Percentiles rank a stretch among this genome's conserved stretches.
These are phyloP conservation scores for Spatholobus suberectus DNA, from an alignment of 306 rosid genomes.

Conservation along the genomic window DNA sequence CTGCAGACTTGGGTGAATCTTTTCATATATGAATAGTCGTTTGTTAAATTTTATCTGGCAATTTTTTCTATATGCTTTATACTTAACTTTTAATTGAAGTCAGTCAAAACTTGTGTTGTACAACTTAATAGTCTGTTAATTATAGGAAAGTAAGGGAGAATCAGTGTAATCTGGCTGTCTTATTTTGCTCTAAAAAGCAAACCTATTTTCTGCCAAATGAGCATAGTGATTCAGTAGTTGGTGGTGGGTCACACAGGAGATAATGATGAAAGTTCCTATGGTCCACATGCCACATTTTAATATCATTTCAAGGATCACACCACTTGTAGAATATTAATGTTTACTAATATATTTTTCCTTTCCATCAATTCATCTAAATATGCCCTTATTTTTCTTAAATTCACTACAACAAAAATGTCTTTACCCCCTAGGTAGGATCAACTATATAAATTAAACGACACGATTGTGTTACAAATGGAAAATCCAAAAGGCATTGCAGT, in stretches of 20 bases:
- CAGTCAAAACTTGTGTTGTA: slow-evolving; percentile 11
- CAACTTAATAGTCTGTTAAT: background rate
- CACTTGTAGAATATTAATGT: background rate
- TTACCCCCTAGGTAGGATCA: background rate
- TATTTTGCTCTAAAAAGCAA: slow-evolving; percentile 6
- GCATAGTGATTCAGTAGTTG: background rate
- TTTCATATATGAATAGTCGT: background rate
- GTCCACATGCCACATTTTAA: slow-evolving; percentile 6
- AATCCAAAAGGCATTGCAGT: background rate
- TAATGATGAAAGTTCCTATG: slow-evolving; percentile 25
- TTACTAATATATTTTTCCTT: background rate
- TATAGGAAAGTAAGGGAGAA: slow-evolving; percentile 19
- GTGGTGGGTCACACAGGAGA: slow-evolving; percentile 21
- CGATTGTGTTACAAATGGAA: background rate
- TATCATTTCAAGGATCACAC: slow-evolving; percentile 26
- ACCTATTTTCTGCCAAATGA: slow-evolving; percentile 29
- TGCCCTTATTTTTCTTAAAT: background rate
- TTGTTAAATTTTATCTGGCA: background rate
- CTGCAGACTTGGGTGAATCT: too few species aligned
- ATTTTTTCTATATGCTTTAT: background rate
- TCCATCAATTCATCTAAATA: background rate
- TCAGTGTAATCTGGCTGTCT: background rate
- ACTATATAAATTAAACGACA: background rate
- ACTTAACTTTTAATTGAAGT: slow-evolving; percentile 10
- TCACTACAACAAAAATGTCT: background rate